Base-by-base conservation (phyloP, 176 grass and related monocot species). In the Coix lacrymajobi region DNA sequence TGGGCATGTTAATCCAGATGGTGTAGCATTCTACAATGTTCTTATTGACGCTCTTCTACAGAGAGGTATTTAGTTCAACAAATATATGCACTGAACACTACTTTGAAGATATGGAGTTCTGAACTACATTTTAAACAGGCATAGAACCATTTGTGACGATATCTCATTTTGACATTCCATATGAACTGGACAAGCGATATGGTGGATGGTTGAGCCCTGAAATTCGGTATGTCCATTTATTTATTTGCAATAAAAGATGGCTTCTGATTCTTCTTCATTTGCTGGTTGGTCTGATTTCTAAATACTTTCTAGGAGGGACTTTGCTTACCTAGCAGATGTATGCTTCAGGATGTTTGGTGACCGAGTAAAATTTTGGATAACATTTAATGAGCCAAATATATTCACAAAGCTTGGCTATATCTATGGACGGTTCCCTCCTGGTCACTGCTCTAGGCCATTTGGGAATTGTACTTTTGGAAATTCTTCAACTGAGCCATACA, bases 111-210 rank as follows among this genome's bases (percentile, higher is more conserved):
- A 32, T 34, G 8, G 5, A 37, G 16, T 25, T 70, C 34, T 51
- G n/a, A 1, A 6, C 19, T 14, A 3, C 49, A 52, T 52, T 20
- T 52, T 5, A 3, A 76, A 9, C 75, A 95, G 93, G 93, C 17
- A 95, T 95, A 69, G 57, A 85, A 15, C 90, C 93, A 8, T 95
- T 95, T 51, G 90, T 95, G 37, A 95, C 93, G 1, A 9, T 52
- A 63, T 7, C 73, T 90, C 93, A 92, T 62, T 95, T 84, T 31
- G 93, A 95, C 49, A 3, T 88, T 24, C 93, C 90, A 3, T 63
- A 88, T 8, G 90, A 90, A 37, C 26, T 95, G 37, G 90, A 92
- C 14, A 63, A 49, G 14, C 78, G 48, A 2, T 75, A 88, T 40
- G 81, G 64, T 10, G 30, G 87, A 43, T 95, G 93, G 93, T 4